These are phyloP conservation scores for Salvia rosmarinus DNA, from an alignment of 257 asterid species.

Conservation along the genomic window DNA sequence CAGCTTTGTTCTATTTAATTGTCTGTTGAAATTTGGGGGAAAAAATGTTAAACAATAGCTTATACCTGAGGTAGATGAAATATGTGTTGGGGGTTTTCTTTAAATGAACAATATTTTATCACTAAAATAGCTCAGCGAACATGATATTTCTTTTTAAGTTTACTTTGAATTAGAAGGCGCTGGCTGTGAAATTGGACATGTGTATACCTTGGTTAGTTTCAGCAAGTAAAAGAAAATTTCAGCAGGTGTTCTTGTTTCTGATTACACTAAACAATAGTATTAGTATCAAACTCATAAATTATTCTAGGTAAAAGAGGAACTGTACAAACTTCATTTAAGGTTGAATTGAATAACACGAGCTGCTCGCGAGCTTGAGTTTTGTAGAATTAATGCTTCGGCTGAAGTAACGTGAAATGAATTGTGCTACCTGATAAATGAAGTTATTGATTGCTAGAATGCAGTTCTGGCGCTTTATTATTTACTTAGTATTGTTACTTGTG, in stretches of 20 bases:
- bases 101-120: not conserved
- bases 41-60: not conserved
- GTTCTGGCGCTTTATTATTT: not conserved
- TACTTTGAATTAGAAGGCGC: constrained; percentile 1
- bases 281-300: not conserved
- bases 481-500: not conserved
- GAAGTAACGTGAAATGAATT: not conserved
- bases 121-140: not conserved
- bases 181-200: not conserved
- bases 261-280: not conserved
- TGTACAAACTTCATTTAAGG: not conserved
- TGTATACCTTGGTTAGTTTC: not conserved
- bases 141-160: not conserved
- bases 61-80: not conserved
- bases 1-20: not conserved
- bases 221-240: not conserved
- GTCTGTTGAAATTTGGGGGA: constrained; percentile 9
- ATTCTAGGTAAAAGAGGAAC: not conserved
- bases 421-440: not conserved
- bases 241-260: not conserved
- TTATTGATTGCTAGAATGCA: not conserved
- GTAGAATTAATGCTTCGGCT: not conserved
- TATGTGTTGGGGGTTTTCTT: not conserved
- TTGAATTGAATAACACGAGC: not conserved
- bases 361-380: not conserved